Evolutionary conservation across 1,139 yeast genomes (phyloP).

Genomic region (Kodamaea sp.): DNA sequence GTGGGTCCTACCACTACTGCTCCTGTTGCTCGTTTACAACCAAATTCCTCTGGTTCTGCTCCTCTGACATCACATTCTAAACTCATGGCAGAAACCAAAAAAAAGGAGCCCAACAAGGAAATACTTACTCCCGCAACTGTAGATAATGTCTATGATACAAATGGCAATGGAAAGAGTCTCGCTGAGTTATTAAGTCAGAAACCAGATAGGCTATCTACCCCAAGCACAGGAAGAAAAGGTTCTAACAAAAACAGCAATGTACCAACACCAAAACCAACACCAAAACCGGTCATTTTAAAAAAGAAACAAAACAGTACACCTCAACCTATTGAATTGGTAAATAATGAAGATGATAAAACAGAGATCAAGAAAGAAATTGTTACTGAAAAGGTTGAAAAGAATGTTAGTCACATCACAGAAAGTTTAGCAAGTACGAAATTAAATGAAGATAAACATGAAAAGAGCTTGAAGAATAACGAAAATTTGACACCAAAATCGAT

Average conservation of each 20-base stretch:
- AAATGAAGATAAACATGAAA: background rate
- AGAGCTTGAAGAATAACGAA: background rate
- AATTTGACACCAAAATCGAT: background rate
- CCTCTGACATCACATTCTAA: constrained; percentile 13
- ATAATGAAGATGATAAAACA: background rate
- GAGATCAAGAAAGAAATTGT: background rate
- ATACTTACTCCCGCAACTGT: constrained; percentile 8
- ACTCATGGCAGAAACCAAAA: background rate
- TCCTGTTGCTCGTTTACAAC: no score
- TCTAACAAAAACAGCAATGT: constrained; percentile 16
- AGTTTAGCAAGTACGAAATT: background rate
- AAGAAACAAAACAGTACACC: constrained; percentile 21
- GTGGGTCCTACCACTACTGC: background rate
- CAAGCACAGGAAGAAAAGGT: constrained; percentile 14
- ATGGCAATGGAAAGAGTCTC: constrained; percentile 30
- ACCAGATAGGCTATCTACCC: constrained; percentile 8
- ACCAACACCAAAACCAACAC: constrained; percentile 25
- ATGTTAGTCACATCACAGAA: no score
- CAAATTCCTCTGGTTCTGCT: constrained; percentile 11
- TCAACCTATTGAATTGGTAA: background rate
- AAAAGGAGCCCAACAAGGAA: background rate
- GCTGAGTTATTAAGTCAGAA: constrained; percentile 36
- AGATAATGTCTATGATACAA: constrained; percentile 12
- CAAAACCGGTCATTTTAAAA: constrained; percentile 40
- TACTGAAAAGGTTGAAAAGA: background rate